Percentiles rank a stretch among this genome's conserved stretches.
Conservation (phyloP, 331 rosid genomes). For the Pyrus hybrid region DNA sequence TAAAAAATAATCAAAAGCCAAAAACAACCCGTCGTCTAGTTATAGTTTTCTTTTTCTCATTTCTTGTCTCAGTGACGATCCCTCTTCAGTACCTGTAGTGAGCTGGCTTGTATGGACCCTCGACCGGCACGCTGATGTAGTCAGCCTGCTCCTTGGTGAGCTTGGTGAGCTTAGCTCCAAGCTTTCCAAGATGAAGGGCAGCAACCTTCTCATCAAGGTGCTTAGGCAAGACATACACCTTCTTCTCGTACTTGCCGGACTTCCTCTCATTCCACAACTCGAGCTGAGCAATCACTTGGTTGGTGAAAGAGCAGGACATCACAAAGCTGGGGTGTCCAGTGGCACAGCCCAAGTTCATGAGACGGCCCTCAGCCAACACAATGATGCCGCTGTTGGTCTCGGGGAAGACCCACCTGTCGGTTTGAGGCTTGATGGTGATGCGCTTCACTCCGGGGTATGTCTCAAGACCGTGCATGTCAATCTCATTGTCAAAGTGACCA, state of each 20-base stretch:
- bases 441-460: conserved; percentile 78
- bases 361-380: conserved; percentile 84
- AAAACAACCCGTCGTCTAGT: conserved; percentile 18
- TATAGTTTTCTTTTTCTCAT: not conserved
- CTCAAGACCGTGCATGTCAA: conserved; percentile 81
- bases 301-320: conserved; percentile 98
- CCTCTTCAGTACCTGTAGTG: conserved; percentile 73
- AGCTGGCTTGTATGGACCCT: conserved; percentile 96
- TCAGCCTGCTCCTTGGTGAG: conserved; percentile 82
- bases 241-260: conserved; percentile 74
- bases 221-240: conserved; percentile 84
- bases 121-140: conserved; percentile 78
- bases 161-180: conserved; percentile 88
- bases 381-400: conserved; percentile 67
- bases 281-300: conserved; percentile 95
- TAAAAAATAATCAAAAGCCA: conserved; percentile 14
- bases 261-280: conserved; percentile 85
- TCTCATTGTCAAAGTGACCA: conserved; percentile 96
- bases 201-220: conserved; percentile 99
- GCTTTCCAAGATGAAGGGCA: conserved; percentile 86
- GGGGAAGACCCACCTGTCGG: conserved; percentile 95
- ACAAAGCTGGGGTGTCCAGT: conserved; percentile 99
- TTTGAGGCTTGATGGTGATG: conserved; percentile 87
- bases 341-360: conserved; percentile 98
- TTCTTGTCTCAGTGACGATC: not conserved